Conservation (phyloP, 1,139 yeast species). For the Suhomyces bolitotheri region DNA sequence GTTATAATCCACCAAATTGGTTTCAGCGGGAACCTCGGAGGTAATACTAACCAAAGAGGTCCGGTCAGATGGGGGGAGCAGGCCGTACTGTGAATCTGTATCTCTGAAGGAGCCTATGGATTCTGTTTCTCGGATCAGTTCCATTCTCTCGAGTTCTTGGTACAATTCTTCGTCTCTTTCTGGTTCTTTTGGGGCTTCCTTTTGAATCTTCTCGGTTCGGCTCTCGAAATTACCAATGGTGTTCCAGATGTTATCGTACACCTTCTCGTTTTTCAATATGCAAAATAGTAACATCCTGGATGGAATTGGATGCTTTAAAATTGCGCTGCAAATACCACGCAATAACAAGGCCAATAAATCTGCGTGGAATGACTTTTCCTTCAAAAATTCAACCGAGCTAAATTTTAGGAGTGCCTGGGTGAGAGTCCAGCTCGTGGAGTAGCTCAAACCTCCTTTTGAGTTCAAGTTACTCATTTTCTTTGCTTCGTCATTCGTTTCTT, state of each 20-base stretch:
- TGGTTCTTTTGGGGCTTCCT: conserved; percentile 11
- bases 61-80: conserved; percentile 1
- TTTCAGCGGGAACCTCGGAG: not conserved
- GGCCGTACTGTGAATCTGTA: conserved; percentile 1
- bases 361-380: conserved; percentile 49
- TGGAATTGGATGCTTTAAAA: conserved; percentile 49
- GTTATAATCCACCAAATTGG: conserved; percentile 13
- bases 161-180: conserved; percentile 1
- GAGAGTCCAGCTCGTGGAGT: conserved; percentile 57
- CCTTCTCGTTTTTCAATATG: conserved; percentile 49
- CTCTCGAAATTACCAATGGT: conserved; percentile 28
- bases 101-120: conserved; percentile 5
- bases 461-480: conserved; percentile 34
- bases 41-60: conserved; percentile 2
- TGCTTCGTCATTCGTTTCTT: conserved; percentile 26
- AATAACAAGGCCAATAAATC: conserved; percentile 60
- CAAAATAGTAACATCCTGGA: conserved; percentile 57
- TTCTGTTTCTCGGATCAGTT: conserved; percentile 3
- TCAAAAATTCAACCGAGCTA: conserved; percentile 42
- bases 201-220: not conserved
- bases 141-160: not conserved
- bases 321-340: conserved; percentile 53
- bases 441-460: conserved; percentile 54
- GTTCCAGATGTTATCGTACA: conserved; percentile 35
- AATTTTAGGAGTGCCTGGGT: conserved; percentile 53